phyloP scores from a whole-genome alignment of 345 rosid species.

The Eucalyptus erythrocorys region DNA sequence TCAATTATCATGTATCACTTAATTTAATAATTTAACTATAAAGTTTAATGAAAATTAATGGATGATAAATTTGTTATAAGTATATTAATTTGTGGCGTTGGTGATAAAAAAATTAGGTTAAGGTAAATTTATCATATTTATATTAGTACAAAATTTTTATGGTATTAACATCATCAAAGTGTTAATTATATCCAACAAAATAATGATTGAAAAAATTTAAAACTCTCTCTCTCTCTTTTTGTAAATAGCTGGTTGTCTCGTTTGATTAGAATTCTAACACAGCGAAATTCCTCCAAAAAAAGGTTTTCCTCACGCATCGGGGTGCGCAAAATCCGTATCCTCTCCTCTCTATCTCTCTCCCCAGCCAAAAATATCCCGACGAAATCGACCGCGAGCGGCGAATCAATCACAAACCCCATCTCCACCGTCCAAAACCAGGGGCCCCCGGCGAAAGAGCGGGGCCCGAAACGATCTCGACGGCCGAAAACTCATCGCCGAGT shows the following conservation, averaged over 20 bases:
- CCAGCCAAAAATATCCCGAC: not conserved
- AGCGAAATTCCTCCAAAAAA: not conserved
- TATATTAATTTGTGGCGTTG: fast-evolving
- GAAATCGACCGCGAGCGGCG: not conserved
- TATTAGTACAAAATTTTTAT: too few species aligned
- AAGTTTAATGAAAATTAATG: fast-evolving
- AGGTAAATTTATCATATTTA: too few species aligned
- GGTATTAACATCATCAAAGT: not conserved
- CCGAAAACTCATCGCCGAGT: not conserved
- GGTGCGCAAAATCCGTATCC: not conserved
- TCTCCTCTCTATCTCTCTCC: not conserved
- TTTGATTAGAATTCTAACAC: not conserved
- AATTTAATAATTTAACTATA: fast-evolving
- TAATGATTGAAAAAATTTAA: not conserved
- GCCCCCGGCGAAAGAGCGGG: not conserved
- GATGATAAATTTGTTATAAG: fast-evolving
- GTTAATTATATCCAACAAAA: not conserved
- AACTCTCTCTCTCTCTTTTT: fast-evolving
- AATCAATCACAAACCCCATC: not conserved
- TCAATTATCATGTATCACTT: fast-evolving
- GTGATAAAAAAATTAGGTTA: too few species aligned
- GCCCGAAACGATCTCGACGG: not conserved
- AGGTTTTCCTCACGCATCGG: not conserved
- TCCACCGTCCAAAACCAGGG: not conserved
- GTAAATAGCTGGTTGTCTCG: not conserved